Evolutionary conservation across 306 rosid species (phyloP), one percentile per base, ranked within the genome.

Genomic region (Vigna angularis): DNA sequence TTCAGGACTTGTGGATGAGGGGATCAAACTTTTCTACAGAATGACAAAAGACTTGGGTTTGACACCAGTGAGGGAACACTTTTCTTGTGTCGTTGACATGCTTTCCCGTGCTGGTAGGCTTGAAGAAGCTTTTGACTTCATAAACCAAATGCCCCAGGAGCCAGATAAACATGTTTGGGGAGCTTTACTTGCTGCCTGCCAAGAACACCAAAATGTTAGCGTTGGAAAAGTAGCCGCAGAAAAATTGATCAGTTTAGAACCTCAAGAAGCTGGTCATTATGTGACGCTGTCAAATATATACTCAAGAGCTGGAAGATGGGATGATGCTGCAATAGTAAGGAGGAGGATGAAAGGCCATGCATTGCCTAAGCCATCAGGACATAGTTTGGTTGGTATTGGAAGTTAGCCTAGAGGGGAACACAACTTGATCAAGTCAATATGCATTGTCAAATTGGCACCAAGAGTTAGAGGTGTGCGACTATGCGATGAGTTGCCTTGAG

Each of bases 111-210:
- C 81, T 14, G 86, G 85, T 61, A 79, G 73, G 67, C 83, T 86
- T 40, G 85, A 83, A 82, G 88, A 84, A 64, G 91, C 89, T 56
- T 82, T 68, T 51, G 67, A 55, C 69, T 86, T 86, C 57, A 86
- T 86, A 47, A 50, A 79, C 22, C 57, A 34, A 32, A 68, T 86
- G 88, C 86, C 86, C 10, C 14, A 76, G 70, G 79, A 68, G 51
- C 85, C 86, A 50, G 73, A 86, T 80, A 81, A 84, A 51, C 74
- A 73, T 84, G 61, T 86, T 44, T 86, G 85, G 91, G 89, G 89
- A 32, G 88, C 91, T 79, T 69, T 88, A 20, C 82, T 86, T 32
- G 83, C 89, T 58, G 82, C 91, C 51, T 82, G 86, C 81, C 88
- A 53, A 45, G 86, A 83, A 45, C 82, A 85, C 82, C 83, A 79